These are phyloP conservation scores for Oryza meridionalis DNA, from an alignment of 176 grass and related monocot genomes.

Conservation along the genomic window DNA sequence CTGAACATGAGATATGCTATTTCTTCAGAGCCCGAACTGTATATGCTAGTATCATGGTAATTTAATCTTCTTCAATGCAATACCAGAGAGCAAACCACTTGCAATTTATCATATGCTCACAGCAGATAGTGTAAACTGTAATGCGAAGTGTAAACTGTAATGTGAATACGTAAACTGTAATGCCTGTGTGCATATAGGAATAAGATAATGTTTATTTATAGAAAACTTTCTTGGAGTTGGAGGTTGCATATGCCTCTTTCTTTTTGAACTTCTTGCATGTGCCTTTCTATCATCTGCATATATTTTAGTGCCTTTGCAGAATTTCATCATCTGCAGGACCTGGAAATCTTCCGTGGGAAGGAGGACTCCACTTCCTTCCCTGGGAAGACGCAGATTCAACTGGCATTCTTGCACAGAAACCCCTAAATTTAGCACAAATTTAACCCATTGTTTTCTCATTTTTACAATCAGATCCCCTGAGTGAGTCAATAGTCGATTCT, in stretches of 20 bases:
- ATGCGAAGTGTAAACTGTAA: not conserved
- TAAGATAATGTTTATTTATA: not conserved
- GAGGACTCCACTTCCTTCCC: conserved; percentile 21
- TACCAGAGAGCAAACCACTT: no score
- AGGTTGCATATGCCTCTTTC: not conserved
- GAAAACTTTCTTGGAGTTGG: not conserved
- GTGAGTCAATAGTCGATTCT: no score
- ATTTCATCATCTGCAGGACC: not conserved
- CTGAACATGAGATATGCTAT: not conserved
- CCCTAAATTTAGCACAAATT: not conserved
- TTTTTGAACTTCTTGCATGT: not conserved
- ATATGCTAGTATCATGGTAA: not conserved
- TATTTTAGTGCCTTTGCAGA: not conserved
- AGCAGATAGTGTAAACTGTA: not conserved
- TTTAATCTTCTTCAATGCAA: no score
- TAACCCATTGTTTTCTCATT: not conserved
- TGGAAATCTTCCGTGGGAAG: conserved; percentile 23
- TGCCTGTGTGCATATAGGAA: not conserved
- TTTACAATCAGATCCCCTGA: not conserved
- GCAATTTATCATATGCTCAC: not conserved
- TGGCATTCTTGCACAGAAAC: conserved; percentile 1
- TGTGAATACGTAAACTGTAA: not conserved
- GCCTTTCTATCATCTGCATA: not conserved
- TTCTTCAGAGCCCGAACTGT: not conserved
- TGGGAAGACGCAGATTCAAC: not conserved